Percentiles rank a stretch among this genome's conserved stretches.
Evolutionary conservation across 805 yeast genomes (phyloP).

Genomic region (Dipodascus albidus): DNA sequence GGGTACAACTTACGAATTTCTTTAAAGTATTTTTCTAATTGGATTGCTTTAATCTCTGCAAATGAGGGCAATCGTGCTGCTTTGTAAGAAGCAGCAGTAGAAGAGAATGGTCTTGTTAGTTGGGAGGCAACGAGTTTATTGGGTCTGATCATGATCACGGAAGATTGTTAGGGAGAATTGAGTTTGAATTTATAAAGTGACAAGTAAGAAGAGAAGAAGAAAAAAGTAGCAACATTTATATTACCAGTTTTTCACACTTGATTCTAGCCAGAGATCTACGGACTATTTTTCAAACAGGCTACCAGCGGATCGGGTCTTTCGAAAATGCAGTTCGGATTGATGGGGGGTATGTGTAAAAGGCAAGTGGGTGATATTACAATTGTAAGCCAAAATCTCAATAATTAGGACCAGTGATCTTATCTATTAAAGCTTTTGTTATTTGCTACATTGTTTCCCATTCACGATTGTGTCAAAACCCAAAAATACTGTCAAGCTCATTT

Average conservation of each 20-base stretch:
- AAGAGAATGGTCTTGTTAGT: neutral
- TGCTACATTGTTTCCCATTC: no score
- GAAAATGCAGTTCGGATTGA: neutral
- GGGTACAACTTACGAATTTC: conserved; percentile 9
- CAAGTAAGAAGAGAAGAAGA: neutral
- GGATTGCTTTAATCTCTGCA: conserved; percentile 22
- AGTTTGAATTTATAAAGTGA: neutral
- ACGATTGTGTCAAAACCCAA: no score
- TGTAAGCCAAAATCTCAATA: no score
- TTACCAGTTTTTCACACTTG: neutral
- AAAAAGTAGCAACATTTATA: neutral
- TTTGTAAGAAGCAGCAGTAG: neutral
- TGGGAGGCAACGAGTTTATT: neutral
- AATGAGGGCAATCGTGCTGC: conserved; percentile 23
- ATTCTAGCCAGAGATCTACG: no score
- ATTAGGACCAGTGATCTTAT: no score
- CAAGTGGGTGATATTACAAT: no score
- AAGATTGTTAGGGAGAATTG: neutral
- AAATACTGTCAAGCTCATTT: neutral
- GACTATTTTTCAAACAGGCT: no score
- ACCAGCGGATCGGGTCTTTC: no score
- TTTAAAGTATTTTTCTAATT: conserved; percentile 22
- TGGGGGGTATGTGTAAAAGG: no score
- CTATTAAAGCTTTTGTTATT: no score
- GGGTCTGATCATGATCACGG: neutral